Conservation (phyloP, 305 asterid species). For the Fraxinus albicans region DNA sequence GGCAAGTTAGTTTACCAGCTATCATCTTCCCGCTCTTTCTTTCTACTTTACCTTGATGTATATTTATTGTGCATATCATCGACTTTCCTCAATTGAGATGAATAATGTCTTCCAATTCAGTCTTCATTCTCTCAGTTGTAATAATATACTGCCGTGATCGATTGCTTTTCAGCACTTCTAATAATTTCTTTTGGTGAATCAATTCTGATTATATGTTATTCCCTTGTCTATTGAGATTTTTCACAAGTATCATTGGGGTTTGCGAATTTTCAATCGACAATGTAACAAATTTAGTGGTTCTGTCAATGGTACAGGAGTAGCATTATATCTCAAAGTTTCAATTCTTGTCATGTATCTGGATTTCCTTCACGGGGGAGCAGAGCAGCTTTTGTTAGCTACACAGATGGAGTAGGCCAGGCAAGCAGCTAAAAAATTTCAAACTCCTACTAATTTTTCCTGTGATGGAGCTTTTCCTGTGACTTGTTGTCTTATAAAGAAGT, state of each 20-base stretch:
- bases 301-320: constrained; percentile 63
- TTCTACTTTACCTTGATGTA: no score
- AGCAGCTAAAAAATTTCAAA: constrained; percentile 25
- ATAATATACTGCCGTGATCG: background rate
- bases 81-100: no score
- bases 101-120: no score
- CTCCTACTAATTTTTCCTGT: background rate
- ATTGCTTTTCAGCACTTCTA: background rate
- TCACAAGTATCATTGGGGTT: background rate
- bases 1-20: no score
- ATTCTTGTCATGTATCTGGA: constrained; percentile 65
- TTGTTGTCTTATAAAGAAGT: background rate
- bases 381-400: constrained; percentile 70
- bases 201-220: constrained; percentile 11
- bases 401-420: constrained; percentile 66
- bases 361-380: constrained; percentile 71
- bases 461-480: background rate
- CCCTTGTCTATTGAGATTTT: constrained; percentile 12
- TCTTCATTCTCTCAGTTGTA: no score
- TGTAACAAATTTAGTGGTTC: background rate
- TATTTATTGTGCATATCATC: no score
- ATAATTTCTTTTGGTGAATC: constrained; percentile 11
- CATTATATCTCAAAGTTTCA: constrained; percentile 65
- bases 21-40: no score
- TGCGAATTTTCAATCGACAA: background rate